Percentiles rank a stretch among this genome's conserved stretches.
These are phyloP conservation scores for Noccaea caerulescens DNA, from an alignment of 345 rosid genomes.

Conservation along the genomic window DNA sequence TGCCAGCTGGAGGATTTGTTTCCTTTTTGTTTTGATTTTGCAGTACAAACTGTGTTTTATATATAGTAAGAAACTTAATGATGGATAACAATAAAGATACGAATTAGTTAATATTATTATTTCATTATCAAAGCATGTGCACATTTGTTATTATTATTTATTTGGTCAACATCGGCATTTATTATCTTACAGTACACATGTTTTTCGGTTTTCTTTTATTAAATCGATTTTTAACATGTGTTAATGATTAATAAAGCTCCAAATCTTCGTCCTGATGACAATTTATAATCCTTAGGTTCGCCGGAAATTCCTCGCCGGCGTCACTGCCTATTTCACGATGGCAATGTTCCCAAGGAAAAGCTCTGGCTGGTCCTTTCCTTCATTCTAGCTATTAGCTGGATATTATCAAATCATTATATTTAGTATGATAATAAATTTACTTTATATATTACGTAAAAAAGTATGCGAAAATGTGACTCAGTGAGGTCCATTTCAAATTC, in stretches of 20 bases:
- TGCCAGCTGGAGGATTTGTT: slow-evolving; percentile 24
- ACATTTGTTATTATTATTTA: no score
- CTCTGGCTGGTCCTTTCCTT: slow-evolving; percentile 80
- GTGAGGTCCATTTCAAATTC: background rate
- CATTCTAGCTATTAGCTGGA: slow-evolving; percentile 74
- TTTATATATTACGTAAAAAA: background rate
- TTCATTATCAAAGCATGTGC: no score
- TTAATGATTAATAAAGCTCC: slow-evolving; percentile 44
- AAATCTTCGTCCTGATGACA: slow-evolving; percentile 82
- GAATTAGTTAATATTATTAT: no score
- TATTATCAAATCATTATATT: background rate
- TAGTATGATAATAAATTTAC: background rate
- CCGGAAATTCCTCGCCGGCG: slow-evolving; percentile 47
- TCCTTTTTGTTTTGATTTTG: slow-evolving; percentile 18
- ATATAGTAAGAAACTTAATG: no score
- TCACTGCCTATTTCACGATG: slow-evolving; percentile 53
- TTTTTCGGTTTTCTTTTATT: no score
- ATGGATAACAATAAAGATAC: no score
- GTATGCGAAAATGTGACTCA: background rate
- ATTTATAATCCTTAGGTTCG: slow-evolving; percentile 59
- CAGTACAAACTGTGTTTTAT: background rate
- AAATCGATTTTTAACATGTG: no score
- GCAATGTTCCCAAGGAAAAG: slow-evolving; percentile 67
- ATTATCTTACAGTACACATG: no score
- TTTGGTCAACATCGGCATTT: no score